Evolutionary conservation across 768 basidiomycete species (phyloP).

Genomic region (Tulasnella sp.): DNA sequence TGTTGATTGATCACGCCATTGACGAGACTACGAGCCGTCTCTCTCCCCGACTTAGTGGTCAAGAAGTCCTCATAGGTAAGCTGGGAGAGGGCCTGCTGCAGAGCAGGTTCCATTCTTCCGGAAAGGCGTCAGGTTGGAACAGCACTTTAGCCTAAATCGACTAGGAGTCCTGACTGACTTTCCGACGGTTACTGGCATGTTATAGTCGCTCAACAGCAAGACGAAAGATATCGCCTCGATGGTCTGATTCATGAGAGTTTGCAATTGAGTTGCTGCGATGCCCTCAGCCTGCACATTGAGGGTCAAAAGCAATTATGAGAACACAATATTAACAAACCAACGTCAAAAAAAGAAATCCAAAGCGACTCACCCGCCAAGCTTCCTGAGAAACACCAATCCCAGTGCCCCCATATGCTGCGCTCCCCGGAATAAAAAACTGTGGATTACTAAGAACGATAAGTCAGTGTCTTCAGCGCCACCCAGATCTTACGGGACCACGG

Average conservation of each 20-base stretch:
- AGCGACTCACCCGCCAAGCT: slow-evolving; percentile 65
- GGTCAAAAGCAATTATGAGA: neutral
- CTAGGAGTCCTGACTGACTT: no score
- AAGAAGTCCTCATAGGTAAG: slow-evolving; percentile 83
- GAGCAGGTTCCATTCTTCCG: slow-evolving; percentile 67
- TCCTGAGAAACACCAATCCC: slow-evolving; percentile 38
- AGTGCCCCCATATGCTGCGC: slow-evolving; percentile 28
- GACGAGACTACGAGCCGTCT: slow-evolving; percentile 79
- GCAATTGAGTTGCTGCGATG: slow-evolving; percentile 65
- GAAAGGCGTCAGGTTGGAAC: no score
- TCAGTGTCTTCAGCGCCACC: neutral
- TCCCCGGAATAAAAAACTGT: slow-evolving; percentile 67
- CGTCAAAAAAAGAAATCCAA: neutral
- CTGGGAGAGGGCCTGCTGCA: slow-evolving; percentile 53
- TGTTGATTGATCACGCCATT: slow-evolving; percentile 97
- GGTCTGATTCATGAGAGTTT: slow-evolving; percentile 63
- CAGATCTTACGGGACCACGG: neutral
- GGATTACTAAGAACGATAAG: slow-evolving; percentile 54
- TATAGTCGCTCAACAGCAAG: slow-evolving; percentile 83
- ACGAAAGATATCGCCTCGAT: slow-evolving; percentile 94
- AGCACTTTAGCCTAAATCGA: no score
- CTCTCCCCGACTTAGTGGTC: slow-evolving; percentile 72
- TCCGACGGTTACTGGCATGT: slow-evolving; percentile 69
- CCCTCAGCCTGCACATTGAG: slow-evolving; percentile 55
- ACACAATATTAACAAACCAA: slow-evolving; percentile 16